Evolutionary conservation across 139 green algal genomes (phyloP).

Genomic region (Tetradesmus lagerheimii): DNA sequence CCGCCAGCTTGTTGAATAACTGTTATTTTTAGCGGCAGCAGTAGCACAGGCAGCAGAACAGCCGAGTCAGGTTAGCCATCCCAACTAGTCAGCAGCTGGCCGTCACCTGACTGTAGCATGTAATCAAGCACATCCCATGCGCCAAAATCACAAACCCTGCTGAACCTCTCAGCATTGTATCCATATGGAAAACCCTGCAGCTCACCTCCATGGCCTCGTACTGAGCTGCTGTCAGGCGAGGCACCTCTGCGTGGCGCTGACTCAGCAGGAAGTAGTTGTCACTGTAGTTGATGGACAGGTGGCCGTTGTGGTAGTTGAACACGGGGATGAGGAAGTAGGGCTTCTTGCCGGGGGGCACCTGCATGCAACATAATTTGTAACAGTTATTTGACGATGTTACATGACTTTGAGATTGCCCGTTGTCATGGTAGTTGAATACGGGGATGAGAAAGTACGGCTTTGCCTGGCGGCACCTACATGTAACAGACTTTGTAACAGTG

Average conservation of each 20-base stretch:
- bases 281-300: slow-evolving; percentile 48
- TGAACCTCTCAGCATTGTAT: background rate
- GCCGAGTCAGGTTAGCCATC: too few species aligned
- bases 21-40: slow-evolving; percentile 14
- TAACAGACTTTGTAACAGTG: background rate
- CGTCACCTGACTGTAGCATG: too few species aligned
- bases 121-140: too few species aligned
- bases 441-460: slow-evolving; percentile 66
- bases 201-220: slow-evolving; percentile 38
- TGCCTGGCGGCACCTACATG: slow-evolving; percentile 63
- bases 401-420: too few species aligned
- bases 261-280: slow-evolving; percentile 72
- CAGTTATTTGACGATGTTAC: too few species aligned
- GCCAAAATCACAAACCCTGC: background rate
- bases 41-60: background rate
- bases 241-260: slow-evolving; percentile 70
- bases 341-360: slow-evolving; percentile 67
- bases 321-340: slow-evolving; percentile 65
- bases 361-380: slow-evolving; percentile 12
- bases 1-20: slow-evolving; percentile 64
- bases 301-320: slow-evolving; percentile 67
- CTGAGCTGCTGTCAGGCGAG: slow-evolving; percentile 51
- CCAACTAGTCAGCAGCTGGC: too few species aligned
- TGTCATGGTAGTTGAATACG: slow-evolving; percentile 69
- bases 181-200: background rate